Percentiles rank a stretch among this genome's conserved stretches.
phyloP scores from a whole-genome alignment of 257 asterid genomes.

The Parsonsia alboflavescens region DNA sequence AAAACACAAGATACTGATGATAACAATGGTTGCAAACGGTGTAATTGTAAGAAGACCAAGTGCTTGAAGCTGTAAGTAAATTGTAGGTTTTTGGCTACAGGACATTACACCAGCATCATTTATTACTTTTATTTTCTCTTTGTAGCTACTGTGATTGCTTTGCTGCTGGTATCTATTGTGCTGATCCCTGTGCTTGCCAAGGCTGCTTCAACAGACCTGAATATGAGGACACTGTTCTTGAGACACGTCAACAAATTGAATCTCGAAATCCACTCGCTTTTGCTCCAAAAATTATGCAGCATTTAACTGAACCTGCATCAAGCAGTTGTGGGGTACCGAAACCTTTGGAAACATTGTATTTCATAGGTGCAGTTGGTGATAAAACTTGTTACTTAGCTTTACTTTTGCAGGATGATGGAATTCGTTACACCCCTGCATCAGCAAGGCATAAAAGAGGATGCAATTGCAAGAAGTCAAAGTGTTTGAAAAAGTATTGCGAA shows the following conservation, averaged over 20 bases:
- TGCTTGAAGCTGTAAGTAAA: conserved; percentile 76
- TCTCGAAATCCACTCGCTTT: conserved; percentile 74
- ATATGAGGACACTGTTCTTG: conserved; percentile 53
- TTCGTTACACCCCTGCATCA: conserved; percentile 45
- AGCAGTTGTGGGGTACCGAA: conserved; percentile 38
- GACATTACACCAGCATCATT: conserved; percentile 14
- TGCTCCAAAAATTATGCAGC: conserved; percentile 55
- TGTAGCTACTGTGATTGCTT: conserved; percentile 84
- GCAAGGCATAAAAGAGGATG: conserved; percentile 83
- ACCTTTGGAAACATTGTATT: conserved; percentile 13
- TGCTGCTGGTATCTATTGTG: conserved; percentile 73
- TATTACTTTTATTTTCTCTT: conserved; percentile 21
- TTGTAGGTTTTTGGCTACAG: conserved; percentile 11
- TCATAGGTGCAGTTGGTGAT: conserved; percentile 10
- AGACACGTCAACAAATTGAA: conserved; percentile 49
- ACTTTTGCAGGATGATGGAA: conserved; percentile 44
- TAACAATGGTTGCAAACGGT: conserved; percentile 54
- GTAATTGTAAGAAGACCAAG: conserved; percentile 74
- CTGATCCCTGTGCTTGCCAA: conserved; percentile 66
- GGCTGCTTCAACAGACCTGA: conserved; percentile 68
- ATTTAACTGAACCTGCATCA: conserved; percentile 27
- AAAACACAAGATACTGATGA: conserved; percentile 34
- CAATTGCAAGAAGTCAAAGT: conserved; percentile 87
- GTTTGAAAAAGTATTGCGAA: conserved; percentile 77
- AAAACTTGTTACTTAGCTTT: conserved; percentile 8